phyloP scores from a whole-genome alignment of 1,284 basidiomycete species.

The Lignosus rhinocerotis region DNA sequence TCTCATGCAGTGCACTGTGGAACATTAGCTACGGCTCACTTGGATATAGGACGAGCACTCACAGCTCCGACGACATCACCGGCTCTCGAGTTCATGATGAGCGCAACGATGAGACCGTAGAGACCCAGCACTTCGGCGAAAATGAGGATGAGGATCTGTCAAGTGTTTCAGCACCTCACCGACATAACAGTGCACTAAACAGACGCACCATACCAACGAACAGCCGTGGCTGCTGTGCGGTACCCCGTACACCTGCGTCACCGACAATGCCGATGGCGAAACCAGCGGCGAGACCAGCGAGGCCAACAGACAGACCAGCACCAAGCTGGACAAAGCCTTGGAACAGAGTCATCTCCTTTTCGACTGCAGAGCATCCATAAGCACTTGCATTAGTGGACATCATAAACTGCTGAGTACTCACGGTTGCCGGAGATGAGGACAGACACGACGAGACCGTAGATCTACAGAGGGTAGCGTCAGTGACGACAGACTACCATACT shows the following conservation, averaged over 20 bases:
- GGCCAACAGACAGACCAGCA: conserved; percentile 85
- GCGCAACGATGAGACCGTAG: conserved; percentile 85
- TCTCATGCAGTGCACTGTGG: conserved; percentile 20
- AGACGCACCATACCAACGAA: conserved; percentile 81
- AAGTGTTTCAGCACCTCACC: background rate
- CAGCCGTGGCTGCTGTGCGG: conserved; percentile 88
- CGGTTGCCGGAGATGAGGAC: conserved; percentile 82
- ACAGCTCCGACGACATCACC: conserved; percentile 27
- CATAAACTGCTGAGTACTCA: conserved; percentile 43
- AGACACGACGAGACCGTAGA: conserved; percentile 92
- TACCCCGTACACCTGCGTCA: conserved; percentile 91
- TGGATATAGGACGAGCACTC: conserved; percentile 4
- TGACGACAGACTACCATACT: no score
- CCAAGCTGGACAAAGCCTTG: conserved; percentile 89
- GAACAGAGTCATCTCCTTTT: conserved; percentile 63
- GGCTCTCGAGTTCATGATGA: conserved; percentile 82
- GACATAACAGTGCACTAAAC: background rate
- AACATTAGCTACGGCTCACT: background rate
- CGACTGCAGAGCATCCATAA: conserved; percentile 38
- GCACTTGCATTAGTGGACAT: conserved; percentile 7
- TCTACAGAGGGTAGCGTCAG: conserved; percentile 32
- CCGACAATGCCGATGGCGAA: conserved; percentile 96
- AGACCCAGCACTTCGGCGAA: conserved; percentile 85
- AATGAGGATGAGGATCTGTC: conserved; percentile 71
- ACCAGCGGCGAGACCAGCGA: conserved; percentile 88